Evolutionary conservation across 2,329 filamentous ascomycete genomes (phyloP).

Genomic region (Colletotrichum kahawae): DNA sequence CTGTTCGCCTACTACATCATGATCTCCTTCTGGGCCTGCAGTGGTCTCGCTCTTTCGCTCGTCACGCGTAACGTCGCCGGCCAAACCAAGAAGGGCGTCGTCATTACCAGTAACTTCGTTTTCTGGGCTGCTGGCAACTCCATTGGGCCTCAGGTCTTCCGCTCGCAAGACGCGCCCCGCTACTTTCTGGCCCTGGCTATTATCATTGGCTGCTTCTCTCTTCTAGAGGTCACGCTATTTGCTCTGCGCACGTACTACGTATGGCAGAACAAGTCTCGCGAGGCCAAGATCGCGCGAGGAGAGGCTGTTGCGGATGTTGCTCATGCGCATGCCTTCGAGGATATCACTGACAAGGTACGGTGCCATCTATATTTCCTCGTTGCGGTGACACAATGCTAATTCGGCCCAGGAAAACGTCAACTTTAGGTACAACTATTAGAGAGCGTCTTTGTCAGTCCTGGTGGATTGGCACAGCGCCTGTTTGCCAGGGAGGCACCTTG

Average conservation of each 20-base stretch:
- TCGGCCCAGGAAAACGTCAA: slow-evolving; percentile 2
- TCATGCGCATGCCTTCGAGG: slow-evolving; percentile 59
- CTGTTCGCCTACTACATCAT: slow-evolving; percentile 48
- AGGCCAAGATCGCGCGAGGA: background rate
- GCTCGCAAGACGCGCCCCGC: slow-evolving; percentile 35
- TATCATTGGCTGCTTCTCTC: background rate
- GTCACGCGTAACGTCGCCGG: slow-evolving; percentile 46
- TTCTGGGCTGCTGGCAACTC: slow-evolving; percentile 48
- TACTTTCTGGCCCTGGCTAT: slow-evolving; percentile 26
- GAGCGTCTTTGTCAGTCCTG: background rate
- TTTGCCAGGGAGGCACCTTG: background rate
- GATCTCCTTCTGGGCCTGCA: slow-evolving; percentile 45
- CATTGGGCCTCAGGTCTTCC: slow-evolving; percentile 44
- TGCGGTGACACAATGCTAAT: background rate
- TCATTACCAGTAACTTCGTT: slow-evolving; percentile 44
- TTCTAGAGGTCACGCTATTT: background rate
- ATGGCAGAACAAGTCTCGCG: slow-evolving; percentile 11
- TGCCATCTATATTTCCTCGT: slow-evolving; percentile 54
- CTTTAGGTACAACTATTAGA: slow-evolving; percentile 7
- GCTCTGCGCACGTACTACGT: slow-evolving; percentile 3
- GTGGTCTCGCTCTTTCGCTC: slow-evolving; percentile 46
- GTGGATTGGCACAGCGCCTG: fast-evolving
- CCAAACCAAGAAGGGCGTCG: slow-evolving; percentile 48
- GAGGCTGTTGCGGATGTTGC: background rate
- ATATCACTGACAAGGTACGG: slow-evolving; percentile 67